These are phyloP conservation scores for Dillenia suffruticosa DNA, from an alignment of 164 flowering plant genomes.

Conservation along the genomic window DNA sequence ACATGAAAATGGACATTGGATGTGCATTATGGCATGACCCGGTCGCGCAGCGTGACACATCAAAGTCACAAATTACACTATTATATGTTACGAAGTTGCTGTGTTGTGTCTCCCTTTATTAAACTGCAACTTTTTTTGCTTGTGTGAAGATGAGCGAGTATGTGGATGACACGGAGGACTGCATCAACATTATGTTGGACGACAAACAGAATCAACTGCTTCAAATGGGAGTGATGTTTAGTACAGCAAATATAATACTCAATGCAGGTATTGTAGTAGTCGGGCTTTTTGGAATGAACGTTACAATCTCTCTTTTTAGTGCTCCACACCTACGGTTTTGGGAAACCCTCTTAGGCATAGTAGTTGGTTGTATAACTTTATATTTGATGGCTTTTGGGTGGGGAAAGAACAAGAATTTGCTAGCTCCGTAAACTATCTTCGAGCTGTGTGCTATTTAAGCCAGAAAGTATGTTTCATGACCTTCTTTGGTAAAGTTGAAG, in stretches of 20 bases:
- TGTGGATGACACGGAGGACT: conserved; percentile 47
- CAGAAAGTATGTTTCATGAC: too few relatives aligned
- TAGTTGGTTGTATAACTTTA: conserved; percentile 32
- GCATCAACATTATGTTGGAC: conserved; percentile 43
- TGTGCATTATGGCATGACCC: too few relatives aligned
- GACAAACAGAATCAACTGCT: conserved; percentile 51
- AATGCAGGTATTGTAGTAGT: conserved; percentile 32
- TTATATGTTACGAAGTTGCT: too few relatives aligned
- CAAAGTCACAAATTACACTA: too few relatives aligned
- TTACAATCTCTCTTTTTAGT: conserved; percentile 18
- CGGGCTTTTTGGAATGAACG: conserved; percentile 39
- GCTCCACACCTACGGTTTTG: conserved; percentile 21
- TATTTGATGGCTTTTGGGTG: conserved; percentile 33
- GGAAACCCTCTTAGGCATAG: conserved; percentile 33
- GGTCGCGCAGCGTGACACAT: too few relatives aligned
- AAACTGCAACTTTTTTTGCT: conserved; percentile 60
- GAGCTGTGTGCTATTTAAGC: too few relatives aligned
- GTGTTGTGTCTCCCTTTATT: too few relatives aligned
- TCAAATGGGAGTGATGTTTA: conserved; percentile 46
- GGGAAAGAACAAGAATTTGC: conserved; percentile 37
- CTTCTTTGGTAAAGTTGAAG: too few relatives aligned
- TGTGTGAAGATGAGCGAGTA: conserved; percentile 28
- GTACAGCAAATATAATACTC: conserved; percentile 28
- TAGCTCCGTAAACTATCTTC: conserved; percentile 14
- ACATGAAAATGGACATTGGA: too few relatives aligned